phyloP scores from a whole-genome alignment of 371 early-diverging fungal species.

The Mortierella sp. region DNA sequence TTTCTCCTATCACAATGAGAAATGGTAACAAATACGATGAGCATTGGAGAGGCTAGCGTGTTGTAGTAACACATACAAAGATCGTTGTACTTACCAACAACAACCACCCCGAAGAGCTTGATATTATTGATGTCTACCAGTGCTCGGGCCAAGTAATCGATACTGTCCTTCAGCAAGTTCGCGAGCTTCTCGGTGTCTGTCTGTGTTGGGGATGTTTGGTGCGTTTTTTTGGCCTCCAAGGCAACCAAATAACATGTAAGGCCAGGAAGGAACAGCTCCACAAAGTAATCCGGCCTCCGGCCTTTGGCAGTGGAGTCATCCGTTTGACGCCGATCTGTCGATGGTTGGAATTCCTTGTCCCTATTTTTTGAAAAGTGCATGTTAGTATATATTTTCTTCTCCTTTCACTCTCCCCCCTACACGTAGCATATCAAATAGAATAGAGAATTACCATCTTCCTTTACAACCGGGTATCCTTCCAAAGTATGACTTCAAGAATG shows the following conservation, averaged over 20 bases:
- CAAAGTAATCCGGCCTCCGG: slow-evolving; percentile 8
- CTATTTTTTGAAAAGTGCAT: slow-evolving; percentile 1
- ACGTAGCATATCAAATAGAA: slow-evolving; percentile 9
- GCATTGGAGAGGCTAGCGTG: too few relatives aligned
- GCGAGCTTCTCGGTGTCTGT: slow-evolving; percentile 10
- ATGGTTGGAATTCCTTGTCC: slow-evolving; percentile 15
- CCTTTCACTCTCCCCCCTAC: slow-evolving; percentile 6
- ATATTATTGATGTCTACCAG: too few relatives aligned
- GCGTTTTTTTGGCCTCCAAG: slow-evolving; percentile 10
- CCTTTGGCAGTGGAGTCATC: slow-evolving; percentile 16
- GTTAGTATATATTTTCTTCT: not conserved
- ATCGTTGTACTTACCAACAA: too few relatives aligned
- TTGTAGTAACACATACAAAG: too few relatives aligned
- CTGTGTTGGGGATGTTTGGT: slow-evolving; percentile 8
- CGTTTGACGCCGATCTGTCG: slow-evolving; percentile 2
- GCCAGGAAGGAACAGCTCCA: slow-evolving; percentile 8
- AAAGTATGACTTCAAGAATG: slow-evolving; percentile 19
- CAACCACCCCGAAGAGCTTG: too few relatives aligned
- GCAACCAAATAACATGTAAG: slow-evolving; percentile 9
- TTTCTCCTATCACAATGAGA: too few relatives aligned
- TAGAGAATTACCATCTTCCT: slow-evolving; percentile 13
- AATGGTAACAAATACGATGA: too few relatives aligned
- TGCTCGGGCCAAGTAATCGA: slow-evolving; percentile 9
- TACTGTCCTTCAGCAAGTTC: slow-evolving; percentile 10
- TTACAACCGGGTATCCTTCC: slow-evolving; percentile 12